Evolutionary conservation across 1,284 basidiomycete species (phyloP), one percentile per base, ranked within the genome.

Genomic region (Hypsizygus ulmarius): DNA sequence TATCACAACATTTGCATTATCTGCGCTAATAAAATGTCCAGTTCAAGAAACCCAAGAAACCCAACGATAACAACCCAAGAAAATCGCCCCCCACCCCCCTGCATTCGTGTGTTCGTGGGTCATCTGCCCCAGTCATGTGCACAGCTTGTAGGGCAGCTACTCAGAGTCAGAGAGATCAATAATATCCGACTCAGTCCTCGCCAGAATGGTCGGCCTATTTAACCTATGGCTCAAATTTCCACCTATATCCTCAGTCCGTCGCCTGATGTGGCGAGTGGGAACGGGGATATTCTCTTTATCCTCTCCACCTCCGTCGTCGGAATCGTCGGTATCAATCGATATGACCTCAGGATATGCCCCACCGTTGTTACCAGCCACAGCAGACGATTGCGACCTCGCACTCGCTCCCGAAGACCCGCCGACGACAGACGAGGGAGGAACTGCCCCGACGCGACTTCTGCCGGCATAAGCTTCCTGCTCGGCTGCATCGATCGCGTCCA

Each of bases 231-330:
- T 55, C 50, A 33, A 19, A 12, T 12, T 25, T 39, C 16, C 41
- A 25, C 47, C 39, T 16, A 45, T 47, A 28, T 50, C 58, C 6
- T 56, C 57, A 5, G 64, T 62, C 15, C 76, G 71, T 55, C 71
- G 62, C 42, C 76, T 70, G n/a, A 79, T 73, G 64, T 75, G 72
- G 42, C 78, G 64, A n/a, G 71, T 74, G n/a, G 73, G 69, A 3
- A 73, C 70, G 3, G 75, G 76, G 19, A 74, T 63, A 56, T 86
- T 85, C 63, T 87, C 83, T 60, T 84, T 82, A 56, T 84, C 78
- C 10, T 77, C 75, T 25, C 73, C 72, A 3, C 77, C 76, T 8
- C 76, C 75, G 21, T 69, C 65, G 43, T 65, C 21, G 7, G 21
- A 25, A 25, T 25, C 21, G 7, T 25, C 65, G n/a, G 50, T 50